These are phyloP conservation scores for Allium sativum DNA, from an alignment of 106 monocot genomes.

Conservation along the genomic window DNA sequence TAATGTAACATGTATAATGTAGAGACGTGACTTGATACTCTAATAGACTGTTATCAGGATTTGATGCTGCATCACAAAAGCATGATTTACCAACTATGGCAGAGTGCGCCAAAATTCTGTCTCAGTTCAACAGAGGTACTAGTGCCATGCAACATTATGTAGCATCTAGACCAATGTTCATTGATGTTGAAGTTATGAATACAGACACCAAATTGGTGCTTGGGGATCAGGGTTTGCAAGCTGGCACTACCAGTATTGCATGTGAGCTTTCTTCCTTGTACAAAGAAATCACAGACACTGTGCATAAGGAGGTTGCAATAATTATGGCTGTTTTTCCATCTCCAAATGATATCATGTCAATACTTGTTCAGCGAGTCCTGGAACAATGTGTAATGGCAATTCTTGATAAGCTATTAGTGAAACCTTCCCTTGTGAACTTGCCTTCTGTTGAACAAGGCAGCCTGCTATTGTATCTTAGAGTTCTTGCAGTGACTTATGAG, in stretches of 20 bases:
- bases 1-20: too few relatives aligned
- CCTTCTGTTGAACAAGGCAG: conserved; percentile 85
- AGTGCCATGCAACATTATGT: conserved; percentile 99
- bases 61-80: conserved; percentile 91
- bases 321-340: conserved; percentile 96
- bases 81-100: conserved; percentile 91
- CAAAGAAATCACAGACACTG: conserved; percentile 98
- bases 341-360: conserved; percentile 98
- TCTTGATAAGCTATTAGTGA: conserved; percentile 79
- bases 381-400: conserved; percentile 87
- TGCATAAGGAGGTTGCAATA: conserved; percentile 77
- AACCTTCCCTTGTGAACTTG: conserved; percentile 88
- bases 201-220: conserved; percentile 77
- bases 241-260: conserved; percentile 55
- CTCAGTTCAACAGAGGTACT: conserved; percentile 98
- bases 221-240: conserved; percentile 84
- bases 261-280: conserved; percentile 73
- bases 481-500: conserved; percentile 81
- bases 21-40: too few relatives aligned
- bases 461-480: conserved; percentile 73
- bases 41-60: conserved; percentile 71
- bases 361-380: conserved; percentile 96
- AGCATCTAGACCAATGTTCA: conserved; percentile 93
- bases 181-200: conserved; percentile 98
- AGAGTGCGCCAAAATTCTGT: conserved; percentile 96